Evolutionary conservation across 768 basidiomycete genomes (phyloP), one percentile per base, ranked within the genome.

Genomic region (Hydnomerulius pinastri): DNA sequence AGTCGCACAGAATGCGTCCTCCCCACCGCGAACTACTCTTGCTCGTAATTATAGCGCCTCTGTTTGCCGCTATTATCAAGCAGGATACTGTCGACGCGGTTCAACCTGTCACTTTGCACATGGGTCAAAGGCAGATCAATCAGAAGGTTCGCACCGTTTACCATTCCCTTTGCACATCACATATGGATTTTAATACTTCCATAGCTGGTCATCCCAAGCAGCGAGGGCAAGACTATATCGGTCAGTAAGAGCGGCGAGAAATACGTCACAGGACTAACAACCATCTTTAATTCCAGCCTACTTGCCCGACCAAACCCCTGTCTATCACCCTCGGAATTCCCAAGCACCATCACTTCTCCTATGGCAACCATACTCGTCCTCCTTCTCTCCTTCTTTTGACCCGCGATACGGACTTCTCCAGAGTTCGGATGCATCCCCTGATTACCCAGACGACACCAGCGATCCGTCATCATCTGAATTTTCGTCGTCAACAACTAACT

Each of bases 321-420:
- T 57, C 45, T 60, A 60, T 53, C 53, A n/a, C 43, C 57, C 57
- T 25, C 30, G 39, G 11, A 53, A 38, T 32, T 38, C 61, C 28
- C 60, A 53, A 42, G 25, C 30, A 0, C 56, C 55, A 30, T 58
- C 61, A 35, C 40, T 56, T 46, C 55, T 61, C 52, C 38, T 58
- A 50, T 58, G 49, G 59, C 65, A 54, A 60, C 61, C 63, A 71
- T 75, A 75, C 54, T 66, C 53, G 46, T 47, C 28, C 25, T 40
- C 59, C 8, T 32, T 51, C 3, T 54, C 52, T 3, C 38, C 53
- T 18, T 52, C 60, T 6, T 49, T 59, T 49, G 56, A 59, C 56
- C 51, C 56, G 13, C 41, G 27, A 17, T 61, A 54, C 30, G 55
- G 50, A 24, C 30, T 30, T 43, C 48, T 35, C 23, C 38, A 37